phyloP scores from a whole-genome alignment of 768 basidiomycete species.

The Tricholomella constricta region DNA sequence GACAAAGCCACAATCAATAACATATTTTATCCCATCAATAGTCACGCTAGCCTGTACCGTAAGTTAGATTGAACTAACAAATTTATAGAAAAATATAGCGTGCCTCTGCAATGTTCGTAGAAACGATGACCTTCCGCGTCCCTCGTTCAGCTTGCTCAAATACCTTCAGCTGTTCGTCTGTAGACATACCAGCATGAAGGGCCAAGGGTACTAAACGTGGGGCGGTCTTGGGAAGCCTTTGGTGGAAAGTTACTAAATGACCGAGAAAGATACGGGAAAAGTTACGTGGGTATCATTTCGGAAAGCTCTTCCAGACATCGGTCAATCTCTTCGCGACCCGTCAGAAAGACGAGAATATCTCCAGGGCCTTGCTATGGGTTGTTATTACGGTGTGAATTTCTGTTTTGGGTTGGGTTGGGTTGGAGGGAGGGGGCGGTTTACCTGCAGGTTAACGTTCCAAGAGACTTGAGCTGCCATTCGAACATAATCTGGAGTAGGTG shows the following conservation, averaged over 20 bases:
- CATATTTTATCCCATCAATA: conserved; percentile 93
- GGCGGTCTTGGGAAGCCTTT: conserved; percentile 55
- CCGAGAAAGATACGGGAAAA: neutral
- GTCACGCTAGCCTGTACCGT: conserved; percentile 83
- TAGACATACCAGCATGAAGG: conserved; percentile 86
- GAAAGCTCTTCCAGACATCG: conserved; percentile 77
- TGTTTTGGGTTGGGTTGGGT: neutral
- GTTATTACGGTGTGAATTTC: conserved; percentile 2
- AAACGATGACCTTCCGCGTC: conserved; percentile 85
- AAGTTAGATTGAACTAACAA: neutral
- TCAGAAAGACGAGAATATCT: conserved; percentile 92
- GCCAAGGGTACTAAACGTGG: conserved; percentile 68
- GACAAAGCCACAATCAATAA: conserved; percentile 93
- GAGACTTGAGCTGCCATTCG: conserved; percentile 79
- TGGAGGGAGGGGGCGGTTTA: conserved; percentile 37
- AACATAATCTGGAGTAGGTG: conserved; percentile 81
- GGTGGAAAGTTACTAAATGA: neutral
- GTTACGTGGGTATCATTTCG: conserved; percentile 74
- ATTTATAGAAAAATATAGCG: conserved; percentile 3
- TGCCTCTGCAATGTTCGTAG: conserved; percentile 96
- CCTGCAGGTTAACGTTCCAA: conserved; percentile 82
- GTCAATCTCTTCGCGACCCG: conserved; percentile 96
- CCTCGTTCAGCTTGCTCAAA: conserved; percentile 79
- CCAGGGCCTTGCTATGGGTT: conserved; percentile 69
- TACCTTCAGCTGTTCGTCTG: conserved; percentile 83